Base-by-base conservation (phyloP, 305 asterid species). In the Fraxinus sp. region DNA sequence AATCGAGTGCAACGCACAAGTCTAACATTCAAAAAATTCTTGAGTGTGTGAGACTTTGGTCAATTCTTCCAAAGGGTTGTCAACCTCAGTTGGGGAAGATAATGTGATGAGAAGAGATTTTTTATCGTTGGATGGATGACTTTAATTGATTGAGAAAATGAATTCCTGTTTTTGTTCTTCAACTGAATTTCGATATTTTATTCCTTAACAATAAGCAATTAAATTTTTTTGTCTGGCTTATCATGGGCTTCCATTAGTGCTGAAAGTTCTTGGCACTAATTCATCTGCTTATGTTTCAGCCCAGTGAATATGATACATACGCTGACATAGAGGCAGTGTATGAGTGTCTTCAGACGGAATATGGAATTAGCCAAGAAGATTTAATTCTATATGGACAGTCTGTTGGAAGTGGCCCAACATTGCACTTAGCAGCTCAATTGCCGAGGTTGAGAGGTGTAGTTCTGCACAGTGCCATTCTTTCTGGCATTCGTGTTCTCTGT, bases 401-500 rank as follows among this genome's bases (percentile, higher is more conserved):
- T 26, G 99, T 96, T 52, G 99, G 99, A 84, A 96, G 99, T 84
- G 99, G 99, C 70, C 98, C 99, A 68, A 96, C 99, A 4, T 83
- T 96, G 86, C 99, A 96, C 87, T 85, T 96, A 87, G 99, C 99
- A 30, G 95, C 99, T 83, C 88, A 89, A 77, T 87, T 96, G 80
- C 99, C 99, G 2, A 89, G 99, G 81, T 81, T 96, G 89, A 93
- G 99, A 88, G 99, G 98, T 46, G 98, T 96, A 14, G 98, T 96
- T 83, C 91, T 96, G 78, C 99, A 96, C 87, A 96, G 99, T 84
- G 99, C 98, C 81, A 96, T 96, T 79, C 98, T 96, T 66, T 96
- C 99, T 30, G 99, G 99, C 77, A 96, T 96, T 85, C 99, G 99
- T 35, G 99, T 96, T 83, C 96, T 96, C 59, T 96, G 99, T 74